These are phyloP conservation scores for Sugiyamaella marilandica DNA, from an alignment of 805 yeast genomes.

Conservation along the genomic window DNA sequence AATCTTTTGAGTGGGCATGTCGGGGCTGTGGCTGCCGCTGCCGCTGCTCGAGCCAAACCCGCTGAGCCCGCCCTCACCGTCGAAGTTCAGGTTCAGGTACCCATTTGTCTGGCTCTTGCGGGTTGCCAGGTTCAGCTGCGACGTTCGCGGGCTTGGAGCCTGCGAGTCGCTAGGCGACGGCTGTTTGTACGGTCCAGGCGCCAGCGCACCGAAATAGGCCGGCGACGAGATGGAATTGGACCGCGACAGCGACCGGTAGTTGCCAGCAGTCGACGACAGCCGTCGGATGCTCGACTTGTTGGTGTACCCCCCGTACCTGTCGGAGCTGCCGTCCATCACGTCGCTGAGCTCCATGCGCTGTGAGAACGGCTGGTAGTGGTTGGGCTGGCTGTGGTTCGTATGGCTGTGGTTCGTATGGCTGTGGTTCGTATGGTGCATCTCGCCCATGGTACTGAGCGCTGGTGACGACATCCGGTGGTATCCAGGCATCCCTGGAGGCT, in stretches of 20 bases:
- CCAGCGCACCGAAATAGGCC: constrained; percentile 3
- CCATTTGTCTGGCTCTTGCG: background rate
- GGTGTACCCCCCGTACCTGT: constrained; percentile 28
- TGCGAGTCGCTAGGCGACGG: background rate
- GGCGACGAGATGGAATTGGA: constrained; percentile 19
- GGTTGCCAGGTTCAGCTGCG: background rate
- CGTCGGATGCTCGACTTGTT: constrained; percentile 14
- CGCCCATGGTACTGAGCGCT: constrained; percentile 7
- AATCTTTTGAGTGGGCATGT: background rate
- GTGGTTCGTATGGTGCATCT: background rate
- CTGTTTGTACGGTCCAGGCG: background rate
- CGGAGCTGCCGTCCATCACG: constrained; percentile 22
- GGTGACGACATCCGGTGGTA: constrained; percentile 16
- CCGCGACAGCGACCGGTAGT: constrained; percentile 13
- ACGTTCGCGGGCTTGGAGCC: constrained; percentile 2
- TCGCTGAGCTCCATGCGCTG: constrained; percentile 32
- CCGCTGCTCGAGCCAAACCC: background rate
- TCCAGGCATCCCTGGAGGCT: background rate
- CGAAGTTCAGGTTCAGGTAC: background rate
- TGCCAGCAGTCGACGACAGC: constrained; percentile 14
- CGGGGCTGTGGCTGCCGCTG: constrained; percentile 4
- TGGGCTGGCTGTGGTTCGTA: too few relatives aligned
- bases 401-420: too few relatives aligned
- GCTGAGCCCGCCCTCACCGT: background rate
- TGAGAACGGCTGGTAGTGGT: constrained; percentile 20